Conservation (phyloP, 345 rosid genomes). For the Euphorbia pulcherrima region DNA sequence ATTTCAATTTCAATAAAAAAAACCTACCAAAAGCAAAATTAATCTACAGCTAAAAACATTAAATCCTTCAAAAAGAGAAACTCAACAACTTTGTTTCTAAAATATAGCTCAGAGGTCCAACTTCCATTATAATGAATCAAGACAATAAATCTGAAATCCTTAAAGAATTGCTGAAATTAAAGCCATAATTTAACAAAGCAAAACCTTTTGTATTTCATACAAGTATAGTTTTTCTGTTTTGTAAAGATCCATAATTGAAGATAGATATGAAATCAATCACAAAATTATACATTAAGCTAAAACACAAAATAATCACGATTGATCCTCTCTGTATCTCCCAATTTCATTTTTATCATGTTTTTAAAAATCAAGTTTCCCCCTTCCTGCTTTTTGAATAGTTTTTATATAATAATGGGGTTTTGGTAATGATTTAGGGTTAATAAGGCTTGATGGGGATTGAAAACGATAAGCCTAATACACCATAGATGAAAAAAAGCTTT, state of each 20-base stretch:
- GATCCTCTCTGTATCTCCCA: not conserved
- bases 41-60: too few species aligned
- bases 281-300: not conserved
- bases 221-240: not conserved
- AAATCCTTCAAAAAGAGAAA: too few species aligned
- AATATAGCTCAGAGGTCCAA: too few species aligned
- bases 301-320: not conserved
- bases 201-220: not conserved
- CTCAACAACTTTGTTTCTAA: too few species aligned
- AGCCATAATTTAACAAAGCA: too few species aligned
- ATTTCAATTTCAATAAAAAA: too few species aligned
- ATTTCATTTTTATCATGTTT: not conserved
- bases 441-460: conserved; percentile 5
- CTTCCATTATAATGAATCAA: too few species aligned
- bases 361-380: not conserved
- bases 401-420: not conserved
- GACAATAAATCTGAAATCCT: too few species aligned
- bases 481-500: conserved; percentile 22
- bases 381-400: not conserved
- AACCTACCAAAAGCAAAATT: too few species aligned
- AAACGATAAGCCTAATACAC: conserved; percentile 13
- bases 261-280: not conserved
- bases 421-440: not conserved
- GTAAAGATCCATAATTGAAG: not conserved
- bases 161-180: too few species aligned